Base-by-base conservation (phyloP, 805 yeast genomes). In the Monosporozyma siamensis region DNA sequence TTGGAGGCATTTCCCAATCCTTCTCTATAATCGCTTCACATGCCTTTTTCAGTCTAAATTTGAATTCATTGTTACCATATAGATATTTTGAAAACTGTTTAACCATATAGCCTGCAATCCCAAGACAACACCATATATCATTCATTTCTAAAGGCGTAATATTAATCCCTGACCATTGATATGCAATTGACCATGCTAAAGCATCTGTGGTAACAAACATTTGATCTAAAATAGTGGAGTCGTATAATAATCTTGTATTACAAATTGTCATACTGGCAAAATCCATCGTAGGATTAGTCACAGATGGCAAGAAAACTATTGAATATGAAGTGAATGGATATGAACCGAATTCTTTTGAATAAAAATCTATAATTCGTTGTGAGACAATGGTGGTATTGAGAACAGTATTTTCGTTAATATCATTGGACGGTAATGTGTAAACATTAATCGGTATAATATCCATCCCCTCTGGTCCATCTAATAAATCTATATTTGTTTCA, bases 121-220 rank as follows among this genome's bases (percentile, higher is more conserved):
- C 98, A 23, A 83, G 64, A 1, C 89, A 82, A 48, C 90, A 75
- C 98, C 99, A 92, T 6, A 85, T 50, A 59, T 92, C 96, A 51
- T 83, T 77, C 57, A 79, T 74, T 1, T 79, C 72, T 42, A 72
- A 73, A 0, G 97, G 96, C 3, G 87, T 80, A 15, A 92, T 86
- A 58, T 85, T 86, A 27, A 92, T 80, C 14, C 97, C 96, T 0
- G 94, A 76, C 95, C 97, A 92, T 59, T 92, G 98, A 4, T 77
- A 74, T 0, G 97, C 82, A 17, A 92, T 61, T 0, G 85, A 79
- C 43, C 77, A 74, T 0, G 90, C 71, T 3, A 92, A 59, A 0
- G 67, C 58, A 46, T 84, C 87, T 0, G 95, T 84, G 2, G 77
- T 72, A 0, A 74, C 54, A 51, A 82, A 80, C 42, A 86, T 69